phyloP scores from a whole-genome alignment of 2,329 filamentous ascomycete genomes.

The Microascus cirrosus region DNA sequence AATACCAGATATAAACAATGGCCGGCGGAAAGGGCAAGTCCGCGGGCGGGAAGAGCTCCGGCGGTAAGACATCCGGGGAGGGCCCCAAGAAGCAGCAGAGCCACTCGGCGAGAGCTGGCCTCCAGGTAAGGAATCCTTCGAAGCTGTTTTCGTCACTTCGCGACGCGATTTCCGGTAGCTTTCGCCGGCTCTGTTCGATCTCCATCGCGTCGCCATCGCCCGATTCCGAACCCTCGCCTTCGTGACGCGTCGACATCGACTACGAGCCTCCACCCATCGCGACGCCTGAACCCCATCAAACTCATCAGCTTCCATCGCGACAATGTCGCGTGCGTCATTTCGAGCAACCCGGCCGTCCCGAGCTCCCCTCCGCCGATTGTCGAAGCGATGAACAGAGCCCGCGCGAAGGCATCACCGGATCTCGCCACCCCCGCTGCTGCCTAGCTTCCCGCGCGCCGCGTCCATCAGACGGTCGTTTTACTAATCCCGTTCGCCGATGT shows the following conservation, averaged over 20 bases:
- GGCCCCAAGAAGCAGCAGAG: conserved; percentile 81
- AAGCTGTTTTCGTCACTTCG: conserved; percentile 9
- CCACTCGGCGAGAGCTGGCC: conserved; percentile 87
- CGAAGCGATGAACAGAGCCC: neutral
- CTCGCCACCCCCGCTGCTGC: neutral
- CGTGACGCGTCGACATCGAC: conserved; percentile 8
- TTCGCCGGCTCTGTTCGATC: neutral
- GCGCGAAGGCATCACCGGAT: neutral
- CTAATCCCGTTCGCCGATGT: conserved; percentile 13
- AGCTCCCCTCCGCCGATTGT: neutral
- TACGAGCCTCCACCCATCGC: neutral
- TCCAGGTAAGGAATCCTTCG: conserved; percentile 62
- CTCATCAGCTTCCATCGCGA: neutral
- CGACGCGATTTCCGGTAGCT: conserved; percentile 7
- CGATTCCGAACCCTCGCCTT: conserved; percentile 2
- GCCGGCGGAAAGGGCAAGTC: conserved; percentile 91
- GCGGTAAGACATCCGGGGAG: conserved; percentile 60
- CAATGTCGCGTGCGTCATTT: neutral
- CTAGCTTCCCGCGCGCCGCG: neutral
- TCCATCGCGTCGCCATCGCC: conserved; percentile 6
- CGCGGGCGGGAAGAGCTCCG: conserved; percentile 76
- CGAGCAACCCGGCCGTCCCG: neutral
- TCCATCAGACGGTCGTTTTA: neutral
- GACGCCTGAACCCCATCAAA: neutral
- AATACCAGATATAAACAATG: conserved; percentile 29